Conservation (phyloP, 805 yeast genomes). For the Wickerhamiella sergipiensis region DNA sequence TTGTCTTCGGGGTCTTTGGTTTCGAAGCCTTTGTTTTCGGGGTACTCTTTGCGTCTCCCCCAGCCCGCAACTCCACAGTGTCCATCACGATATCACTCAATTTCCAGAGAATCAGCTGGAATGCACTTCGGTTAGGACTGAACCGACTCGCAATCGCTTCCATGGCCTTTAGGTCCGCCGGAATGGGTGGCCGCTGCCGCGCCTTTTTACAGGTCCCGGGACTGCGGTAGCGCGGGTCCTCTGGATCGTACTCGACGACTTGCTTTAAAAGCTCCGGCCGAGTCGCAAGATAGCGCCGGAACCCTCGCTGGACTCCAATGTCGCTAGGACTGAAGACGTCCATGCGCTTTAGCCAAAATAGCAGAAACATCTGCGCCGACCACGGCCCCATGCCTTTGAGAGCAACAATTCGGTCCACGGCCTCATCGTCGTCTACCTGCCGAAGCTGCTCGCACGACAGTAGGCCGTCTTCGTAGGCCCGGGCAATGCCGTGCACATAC, state of each 20-base stretch:
- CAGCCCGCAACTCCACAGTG: constrained; percentile 7
- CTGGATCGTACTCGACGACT: constrained; percentile 17
- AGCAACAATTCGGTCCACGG: constrained; percentile 21
- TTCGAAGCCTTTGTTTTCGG: neutral
- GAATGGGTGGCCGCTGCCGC: constrained; percentile 23
- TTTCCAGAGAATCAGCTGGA: constrained; percentile 68
- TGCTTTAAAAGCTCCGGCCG: constrained; percentile 28
- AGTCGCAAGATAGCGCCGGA: constrained; percentile 42
- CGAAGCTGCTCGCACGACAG: constrained; percentile 19
- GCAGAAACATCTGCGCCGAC: constrained; percentile 80
- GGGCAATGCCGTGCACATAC: constrained; percentile 51
- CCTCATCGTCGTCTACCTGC: constrained; percentile 20
- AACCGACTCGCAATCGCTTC: constrained; percentile 46
- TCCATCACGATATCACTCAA: constrained; percentile 43
- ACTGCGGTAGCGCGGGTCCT: constrained; percentile 15
- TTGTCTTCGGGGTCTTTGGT: neutral
- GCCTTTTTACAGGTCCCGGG: constrained; percentile 27
- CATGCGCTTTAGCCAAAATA: constrained; percentile 51
- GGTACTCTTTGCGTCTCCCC: neutral
- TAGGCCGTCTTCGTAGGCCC: constrained; percentile 17
- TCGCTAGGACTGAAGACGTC: constrained; percentile 70
- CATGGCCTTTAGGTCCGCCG: constrained; percentile 36
- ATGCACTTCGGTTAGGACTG: constrained; percentile 50
- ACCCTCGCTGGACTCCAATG: constrained; percentile 75
- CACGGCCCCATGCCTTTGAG: constrained; percentile 36